Conservation (phyloP, 2,329 filamentous ascomycete genomes). For the Colletotrichum sp. region DNA sequence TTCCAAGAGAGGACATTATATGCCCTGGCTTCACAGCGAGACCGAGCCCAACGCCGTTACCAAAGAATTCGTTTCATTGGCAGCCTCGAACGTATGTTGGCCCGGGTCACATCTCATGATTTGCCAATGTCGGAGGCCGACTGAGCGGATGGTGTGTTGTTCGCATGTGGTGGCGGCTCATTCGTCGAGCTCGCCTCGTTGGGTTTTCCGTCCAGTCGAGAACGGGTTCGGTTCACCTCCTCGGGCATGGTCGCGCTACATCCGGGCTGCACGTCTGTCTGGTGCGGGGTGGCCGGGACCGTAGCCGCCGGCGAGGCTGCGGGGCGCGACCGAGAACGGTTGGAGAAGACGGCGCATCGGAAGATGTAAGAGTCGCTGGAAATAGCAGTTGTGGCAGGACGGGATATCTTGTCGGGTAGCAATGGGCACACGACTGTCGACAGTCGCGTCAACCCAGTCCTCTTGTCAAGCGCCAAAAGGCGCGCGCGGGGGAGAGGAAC, state of each 20-base stretch:
- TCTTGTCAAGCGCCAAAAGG: not conserved
- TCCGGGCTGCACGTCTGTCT: not conserved
- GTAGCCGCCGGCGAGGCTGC: not conserved
- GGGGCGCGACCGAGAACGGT: not conserved
- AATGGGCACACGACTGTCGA: not conserved
- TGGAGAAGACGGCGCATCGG: not conserved
- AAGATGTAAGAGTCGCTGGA: not conserved
- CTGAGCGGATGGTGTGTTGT: not conserved
- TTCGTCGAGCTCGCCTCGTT: slow-evolving; percentile 7
- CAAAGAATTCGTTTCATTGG: not conserved
- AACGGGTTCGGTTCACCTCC: not conserved
- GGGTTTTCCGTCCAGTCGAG: not conserved
- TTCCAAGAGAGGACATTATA: not conserved
- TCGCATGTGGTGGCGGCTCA: not conserved
- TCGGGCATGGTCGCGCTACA: not conserved
- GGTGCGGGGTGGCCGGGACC: not conserved
- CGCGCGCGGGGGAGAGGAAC: not conserved
- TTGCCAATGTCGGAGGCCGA: not conserved
- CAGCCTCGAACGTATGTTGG: not conserved
- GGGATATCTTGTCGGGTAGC: not conserved
- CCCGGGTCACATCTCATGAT: not conserved
- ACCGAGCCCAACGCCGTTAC: not conserved
- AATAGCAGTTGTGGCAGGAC: not conserved
- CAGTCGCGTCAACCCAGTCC: not conserved
- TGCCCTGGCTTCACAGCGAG: not conserved